Percentiles rank a stretch among this genome's conserved stretches.
These are phyloP conservation scores for Salvia splendens DNA, from an alignment of 257 asterid species.

Conservation along the genomic window DNA sequence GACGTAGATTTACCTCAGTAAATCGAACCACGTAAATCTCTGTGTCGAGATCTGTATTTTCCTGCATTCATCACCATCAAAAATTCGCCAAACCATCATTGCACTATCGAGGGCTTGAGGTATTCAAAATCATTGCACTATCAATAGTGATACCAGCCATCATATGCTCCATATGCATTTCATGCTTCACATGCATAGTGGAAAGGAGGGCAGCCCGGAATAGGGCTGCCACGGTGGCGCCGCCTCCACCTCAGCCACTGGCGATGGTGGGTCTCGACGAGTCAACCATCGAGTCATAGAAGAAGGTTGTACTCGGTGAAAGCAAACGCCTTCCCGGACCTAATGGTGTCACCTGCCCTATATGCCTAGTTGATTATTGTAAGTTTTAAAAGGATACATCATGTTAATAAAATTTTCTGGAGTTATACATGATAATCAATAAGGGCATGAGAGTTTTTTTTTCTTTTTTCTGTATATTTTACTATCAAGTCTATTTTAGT, in stretches of 20 bases:
- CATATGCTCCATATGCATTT: conserved; percentile 39
- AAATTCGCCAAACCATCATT: too few relatives aligned
- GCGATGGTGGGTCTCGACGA: conserved; percentile 54
- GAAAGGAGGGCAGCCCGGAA: conserved; percentile 33
- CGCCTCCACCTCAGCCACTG: background rate
- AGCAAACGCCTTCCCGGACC: conserved; percentile 68
- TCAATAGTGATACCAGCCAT: conserved; percentile 48
- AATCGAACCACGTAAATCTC: too few relatives aligned
- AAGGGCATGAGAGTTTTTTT: background rate
- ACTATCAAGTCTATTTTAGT: background rate
- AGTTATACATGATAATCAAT: conserved; percentile 3
- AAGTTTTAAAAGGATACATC: too few relatives aligned
- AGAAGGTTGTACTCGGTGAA: conserved; percentile 63
- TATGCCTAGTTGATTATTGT: conserved; percentile 65
- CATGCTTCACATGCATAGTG: conserved; percentile 37
- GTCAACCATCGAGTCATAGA: conserved; percentile 66
- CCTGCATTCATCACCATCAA: too few relatives aligned
- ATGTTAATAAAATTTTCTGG: conserved; percentile 17
- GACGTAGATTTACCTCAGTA: too few relatives aligned
- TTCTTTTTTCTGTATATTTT: background rate
- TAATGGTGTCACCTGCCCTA: conserved; percentile 66
- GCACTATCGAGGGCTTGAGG: conserved; percentile 30
- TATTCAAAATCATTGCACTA: conserved; percentile 43
- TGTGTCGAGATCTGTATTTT: too few relatives aligned
- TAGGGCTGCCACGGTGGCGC: conserved; percentile 26